Percentiles rank a stretch among this genome's conserved stretches.
Evolutionary conservation across 73 alveolate genomes (phyloP).

Genomic region (Uronychia binucleata): DNA sequence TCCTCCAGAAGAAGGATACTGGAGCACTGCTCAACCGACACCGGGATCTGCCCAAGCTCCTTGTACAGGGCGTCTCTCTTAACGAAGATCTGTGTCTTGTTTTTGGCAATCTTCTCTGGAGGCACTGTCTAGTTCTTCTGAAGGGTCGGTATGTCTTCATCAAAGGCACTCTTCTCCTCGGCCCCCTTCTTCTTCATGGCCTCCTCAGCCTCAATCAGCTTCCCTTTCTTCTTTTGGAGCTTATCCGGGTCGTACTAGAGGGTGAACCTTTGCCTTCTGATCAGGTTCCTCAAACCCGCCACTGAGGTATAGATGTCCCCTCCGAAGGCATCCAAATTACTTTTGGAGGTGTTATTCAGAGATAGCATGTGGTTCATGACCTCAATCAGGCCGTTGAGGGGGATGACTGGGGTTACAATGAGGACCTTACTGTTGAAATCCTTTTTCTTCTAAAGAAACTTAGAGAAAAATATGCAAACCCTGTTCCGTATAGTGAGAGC

Average conservation of each 20-base stretch:
- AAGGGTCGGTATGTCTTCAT: neutral
- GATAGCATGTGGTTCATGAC: neutral
- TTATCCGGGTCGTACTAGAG: neutral
- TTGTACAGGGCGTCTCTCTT: conserved; percentile 35
- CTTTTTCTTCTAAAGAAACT: neutral
- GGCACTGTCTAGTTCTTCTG: neutral
- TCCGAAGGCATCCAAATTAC: neutral
- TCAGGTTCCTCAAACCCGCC: neutral
- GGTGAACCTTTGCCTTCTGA: neutral
- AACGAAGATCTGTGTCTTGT: neutral
- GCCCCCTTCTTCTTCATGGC: too few species aligned
- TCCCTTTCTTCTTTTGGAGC: neutral
- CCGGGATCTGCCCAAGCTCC: conserved; percentile 24
- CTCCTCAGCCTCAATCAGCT: neutral
- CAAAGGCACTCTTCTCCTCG: neutral
- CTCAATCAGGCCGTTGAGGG: neutral
- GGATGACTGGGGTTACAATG: neutral
- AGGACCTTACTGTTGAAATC: neutral
- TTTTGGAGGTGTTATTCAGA: neutral
- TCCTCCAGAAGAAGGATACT: conserved; percentile 33
- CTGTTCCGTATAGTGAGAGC: neutral
- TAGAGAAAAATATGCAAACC: neutral
- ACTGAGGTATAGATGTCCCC: neutral
- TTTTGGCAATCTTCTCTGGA: neutral
- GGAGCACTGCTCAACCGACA: conserved; percentile 52